Evolutionary conservation across 2,329 filamentous ascomycete species (phyloP), one percentile per base, ranked within the genome.

Genomic region (Paradendryphiella salina): DNA sequence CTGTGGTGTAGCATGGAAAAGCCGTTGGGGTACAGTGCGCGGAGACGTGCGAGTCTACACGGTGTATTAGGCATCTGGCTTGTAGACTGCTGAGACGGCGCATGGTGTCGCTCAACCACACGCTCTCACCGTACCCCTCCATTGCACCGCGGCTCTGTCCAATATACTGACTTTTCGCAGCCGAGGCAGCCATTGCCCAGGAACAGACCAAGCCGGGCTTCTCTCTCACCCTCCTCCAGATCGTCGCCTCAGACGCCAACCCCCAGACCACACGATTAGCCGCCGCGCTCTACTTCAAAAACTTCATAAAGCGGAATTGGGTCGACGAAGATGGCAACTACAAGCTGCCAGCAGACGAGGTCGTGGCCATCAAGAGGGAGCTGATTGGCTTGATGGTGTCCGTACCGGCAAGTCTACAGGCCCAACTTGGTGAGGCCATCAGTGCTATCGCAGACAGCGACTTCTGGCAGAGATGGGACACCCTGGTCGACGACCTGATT

Each of bases 391-490:
- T 99, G 65, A 99, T 99, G 94, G 96, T 96, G 66, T 86, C 87
- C 7, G 91, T 94, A 18, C 94, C 93, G 3, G 74, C 89, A 14
- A 87, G 85, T 53, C 88, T 99, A 59, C 95, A 97, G 76, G 85
- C 90, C 54, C 94, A 99, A 76, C 83, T 99, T 31, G 94, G 94
- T 62, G 94, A 97, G 71, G 92, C 94, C 56, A 95, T 97, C 73
- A 96, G 93, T 76, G 85, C 95, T 64, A 97, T 99, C 66, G 94
- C 94, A 54, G 93, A 97, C 75, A 97, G 92, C 61, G 94, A 99
- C 73, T 99, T 99, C 75, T 99, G 89, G 87, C 82, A 88, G 74
- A 83, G 88, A 67, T 99, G 94, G 94, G 89, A 97, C 69, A 96
- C 92, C n/a, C 81, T 99, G 53, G 92, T 96, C 45, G 84, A 89